Evolutionary conservation across 2,329 filamentous ascomycete genomes (phyloP).

Genomic region (Aspergillus brunneoviolaceus): DNA sequence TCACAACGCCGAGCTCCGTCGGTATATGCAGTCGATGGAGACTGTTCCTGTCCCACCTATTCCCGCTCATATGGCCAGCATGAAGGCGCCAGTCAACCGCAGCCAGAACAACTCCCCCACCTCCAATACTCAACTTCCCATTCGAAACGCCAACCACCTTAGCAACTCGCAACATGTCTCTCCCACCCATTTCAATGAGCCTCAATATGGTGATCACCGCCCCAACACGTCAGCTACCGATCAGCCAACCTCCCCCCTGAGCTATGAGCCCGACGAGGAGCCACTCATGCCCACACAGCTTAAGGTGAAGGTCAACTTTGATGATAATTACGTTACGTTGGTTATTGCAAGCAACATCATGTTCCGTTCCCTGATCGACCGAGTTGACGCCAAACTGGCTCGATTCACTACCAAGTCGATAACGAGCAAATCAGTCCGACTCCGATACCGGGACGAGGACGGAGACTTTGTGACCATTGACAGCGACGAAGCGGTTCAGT

Average conservation of each 20-base stretch:
- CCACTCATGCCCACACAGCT: conserved; percentile 68
- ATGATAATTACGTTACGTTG: conserved; percentile 89
- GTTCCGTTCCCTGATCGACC: conserved; percentile 88
- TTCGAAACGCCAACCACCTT: conserved; percentile 63
- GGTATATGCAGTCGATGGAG: conserved; percentile 52
- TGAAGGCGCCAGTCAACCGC: conserved; percentile 63
- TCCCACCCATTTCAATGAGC: conserved; percentile 40
- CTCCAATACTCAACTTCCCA: conserved; percentile 58
- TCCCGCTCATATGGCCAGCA: conserved; percentile 65
- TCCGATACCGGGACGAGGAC: conserved; percentile 90
- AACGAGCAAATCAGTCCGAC: conserved; percentile 74
- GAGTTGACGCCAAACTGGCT: conserved; percentile 92
- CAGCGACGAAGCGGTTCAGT: conserved; percentile 93
- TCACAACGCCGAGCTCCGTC: conserved; percentile 57
- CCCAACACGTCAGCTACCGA: conserved; percentile 29
- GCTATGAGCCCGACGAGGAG: conserved; percentile 39
- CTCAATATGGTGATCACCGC: conserved; percentile 38
- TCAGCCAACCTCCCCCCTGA: conserved; percentile 35
- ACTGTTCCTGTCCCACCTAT: conserved; percentile 74
- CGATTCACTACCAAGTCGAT: conserved; percentile 83
- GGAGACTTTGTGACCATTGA: conserved; percentile 91
- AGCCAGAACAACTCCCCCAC: conserved; percentile 81
- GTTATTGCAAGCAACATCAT: conserved; percentile 95
- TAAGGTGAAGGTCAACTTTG: conserved; percentile 93
- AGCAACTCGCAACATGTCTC: conserved; percentile 57